Conservation (phyloP, 202 grass and related monocot species). For the Schoenoplectus tabernaemontani region DNA sequence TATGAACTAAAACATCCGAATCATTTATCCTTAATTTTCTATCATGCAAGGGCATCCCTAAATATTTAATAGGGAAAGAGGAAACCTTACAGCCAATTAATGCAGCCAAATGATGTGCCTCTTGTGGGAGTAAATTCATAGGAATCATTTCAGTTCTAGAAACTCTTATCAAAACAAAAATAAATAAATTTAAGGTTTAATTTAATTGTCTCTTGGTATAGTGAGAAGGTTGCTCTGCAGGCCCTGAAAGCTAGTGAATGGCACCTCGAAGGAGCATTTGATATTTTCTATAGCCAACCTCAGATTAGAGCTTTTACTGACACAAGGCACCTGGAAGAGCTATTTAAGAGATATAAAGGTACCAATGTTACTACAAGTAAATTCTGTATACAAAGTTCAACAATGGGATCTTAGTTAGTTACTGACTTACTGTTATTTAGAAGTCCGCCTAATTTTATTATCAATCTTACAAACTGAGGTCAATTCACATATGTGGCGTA, state of each 20-base stretch:
- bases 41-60: no score
- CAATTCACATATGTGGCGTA: not conserved
- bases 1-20: no score
- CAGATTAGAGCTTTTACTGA: slow-evolving; percentile 70
- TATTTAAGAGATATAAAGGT: slow-evolving; percentile 97
- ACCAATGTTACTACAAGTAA: not conserved
- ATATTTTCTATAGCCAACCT: slow-evolving; percentile 92
- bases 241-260: slow-evolving; percentile 95
- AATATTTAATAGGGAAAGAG: no score
- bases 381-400: not conserved
- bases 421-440: no score
- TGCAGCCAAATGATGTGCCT: no score
- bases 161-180: no score
- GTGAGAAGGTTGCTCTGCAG: slow-evolving; percentile 95
- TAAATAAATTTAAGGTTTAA: not conserved
- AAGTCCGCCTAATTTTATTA: not conserved
- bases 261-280: slow-evolving; percentile 98
- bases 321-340: slow-evolving; percentile 66
- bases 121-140: no score
- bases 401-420: not conserved
- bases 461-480: not conserved
- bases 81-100: no score
- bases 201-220: slow-evolving; percentile 15
- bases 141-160: no score
- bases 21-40: no score